Conservation (phyloP, 2,329 filamentous ascomycete species). For the Didymella exigua region DNA sequence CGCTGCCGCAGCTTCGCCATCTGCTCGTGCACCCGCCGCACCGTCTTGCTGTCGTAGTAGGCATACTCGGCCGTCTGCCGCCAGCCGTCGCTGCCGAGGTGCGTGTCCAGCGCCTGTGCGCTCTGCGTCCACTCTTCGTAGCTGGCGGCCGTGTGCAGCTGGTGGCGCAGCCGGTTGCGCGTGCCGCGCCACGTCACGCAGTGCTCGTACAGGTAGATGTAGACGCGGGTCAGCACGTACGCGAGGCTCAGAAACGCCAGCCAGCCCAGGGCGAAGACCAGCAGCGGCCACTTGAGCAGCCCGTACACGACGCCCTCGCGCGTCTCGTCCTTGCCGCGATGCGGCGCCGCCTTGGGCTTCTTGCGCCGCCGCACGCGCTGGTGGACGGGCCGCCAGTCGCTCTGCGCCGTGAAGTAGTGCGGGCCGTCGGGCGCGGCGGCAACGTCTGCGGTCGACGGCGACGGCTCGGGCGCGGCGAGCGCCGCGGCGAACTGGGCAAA, state of each 20-base stretch:
- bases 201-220: constrained; percentile 92
- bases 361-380: constrained; percentile 64
- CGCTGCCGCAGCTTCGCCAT: constrained; percentile 66
- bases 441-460: constrained; percentile 66
- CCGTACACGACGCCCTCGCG: constrained; percentile 90
- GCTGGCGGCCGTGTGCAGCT: constrained; percentile 71
- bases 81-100: constrained; percentile 81
- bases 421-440: constrained; percentile 47
- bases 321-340: constrained; percentile 79
- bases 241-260: constrained; percentile 72
- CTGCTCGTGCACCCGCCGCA: constrained; percentile 77
- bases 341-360: constrained; percentile 46
- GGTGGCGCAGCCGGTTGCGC: constrained; percentile 71
- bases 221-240: constrained; percentile 82
- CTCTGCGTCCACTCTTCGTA: constrained; percentile 85
- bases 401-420: constrained; percentile 82
- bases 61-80: constrained; percentile 73
- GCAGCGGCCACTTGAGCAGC: constrained; percentile 88
- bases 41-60: constrained; percentile 87
- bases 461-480: constrained; percentile 78
- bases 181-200: constrained; percentile 86
- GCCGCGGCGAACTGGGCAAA: constrained; percentile 80
- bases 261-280: constrained; percentile 81
- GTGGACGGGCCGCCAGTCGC: constrained; percentile 92
- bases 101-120: constrained; percentile 78